Base-by-base conservation (phyloP, 768 basidiomycete species). In the Rhodotorula paludigena region DNA sequence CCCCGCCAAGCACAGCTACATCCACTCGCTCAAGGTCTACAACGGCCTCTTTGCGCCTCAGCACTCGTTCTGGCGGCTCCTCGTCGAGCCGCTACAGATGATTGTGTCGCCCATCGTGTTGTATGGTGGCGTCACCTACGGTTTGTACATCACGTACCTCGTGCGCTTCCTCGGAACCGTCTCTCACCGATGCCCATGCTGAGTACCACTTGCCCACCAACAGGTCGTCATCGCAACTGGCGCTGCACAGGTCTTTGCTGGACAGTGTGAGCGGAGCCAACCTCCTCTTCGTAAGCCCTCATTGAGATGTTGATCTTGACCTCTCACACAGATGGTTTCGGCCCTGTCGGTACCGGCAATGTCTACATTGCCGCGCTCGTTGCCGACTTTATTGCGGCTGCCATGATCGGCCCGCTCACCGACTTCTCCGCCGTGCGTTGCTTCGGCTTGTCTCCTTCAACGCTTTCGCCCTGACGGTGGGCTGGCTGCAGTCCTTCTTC, bases 191-290 rank as follows among this genome's bases (percentile, higher is more conserved):
- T n/a, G n/a, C n/a, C n/a, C n/a, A n/a, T n/a, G n/a, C n/a, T n/a
- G n/a, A n/a, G n/a, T n/a, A n/a, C n/a, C n/a, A n/a, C n/a, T n/a
- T n/a, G n/a, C n/a, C n/a, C n/a, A n/a, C n/a, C n/a, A n/a, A n/a
- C n/a, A n/a, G n/a, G n/a, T 75, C 25, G 58, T 75, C n/a, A 58
- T 75, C 14, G 74, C 74, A 15, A 71, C 72, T 3, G 51, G 61
- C 23, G 57, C 74, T 12, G 54, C 73, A 3, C 69, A 74, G 44
- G 45, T 75, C 42, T 75, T 74, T 38, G 72, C 66, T 8, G 63
- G 60, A 14, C 28, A 32, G 32, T 18, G 6, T 21, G 25, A 41
- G 41, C 45, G 25, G 16, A n/a, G 3, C n/a, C 8, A 6, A 15
- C 45, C 8, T n/a, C n/a, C 45, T 20, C 10, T 47, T 21, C n/a